Conservation (phyloP, 176 grass and related monocot genomes). For the Juncus inflexus region DNA sequence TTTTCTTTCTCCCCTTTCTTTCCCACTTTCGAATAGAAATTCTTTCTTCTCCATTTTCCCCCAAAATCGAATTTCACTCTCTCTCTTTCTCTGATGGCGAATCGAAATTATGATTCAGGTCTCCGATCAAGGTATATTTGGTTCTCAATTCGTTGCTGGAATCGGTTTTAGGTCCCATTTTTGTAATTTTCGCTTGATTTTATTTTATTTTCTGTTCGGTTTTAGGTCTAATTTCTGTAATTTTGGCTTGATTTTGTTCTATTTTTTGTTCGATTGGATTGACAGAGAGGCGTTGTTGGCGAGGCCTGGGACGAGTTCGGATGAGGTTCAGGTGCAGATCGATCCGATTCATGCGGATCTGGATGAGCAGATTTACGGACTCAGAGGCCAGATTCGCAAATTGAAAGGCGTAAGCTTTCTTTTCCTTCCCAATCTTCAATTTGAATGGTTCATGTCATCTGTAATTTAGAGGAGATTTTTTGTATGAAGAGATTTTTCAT, state of each 20-base stretch:
- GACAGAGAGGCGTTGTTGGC: conserved; percentile 55
- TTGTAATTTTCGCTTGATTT: not conserved
- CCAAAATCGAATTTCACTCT: conserved; percentile 4
- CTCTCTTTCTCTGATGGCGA: conserved; percentile 37
- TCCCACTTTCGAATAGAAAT: not conserved
- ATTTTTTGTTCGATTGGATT: conserved; percentile 1
- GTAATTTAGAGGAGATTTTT: no score
- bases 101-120: conserved; percentile 44
- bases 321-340: conserved; percentile 65
- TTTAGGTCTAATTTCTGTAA: conserved; percentile 9
- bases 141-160: not conserved
- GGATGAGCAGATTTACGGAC: conserved; percentile 57
- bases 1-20: not conserved
- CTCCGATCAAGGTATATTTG: conserved; percentile 25
- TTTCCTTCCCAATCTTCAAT: not conserved
- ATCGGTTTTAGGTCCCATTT: conserved; percentile 16
- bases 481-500: not conserved
- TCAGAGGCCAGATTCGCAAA: conserved; percentile 44
- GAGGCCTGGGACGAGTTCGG: conserved; percentile 39
- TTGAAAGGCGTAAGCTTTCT: conserved; percentile 51
- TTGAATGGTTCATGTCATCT: not conserved
- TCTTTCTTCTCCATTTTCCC: not conserved
- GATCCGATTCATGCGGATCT: conserved; percentile 64
- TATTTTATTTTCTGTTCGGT: no score
- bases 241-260: conserved; percentile 5